A percentile compares a stretch with the other conserved stretches of the same genome.
Evolutionary conservation across 257 asterid species (phyloP).

Genomic region (Agastache rugosa): DNA sequence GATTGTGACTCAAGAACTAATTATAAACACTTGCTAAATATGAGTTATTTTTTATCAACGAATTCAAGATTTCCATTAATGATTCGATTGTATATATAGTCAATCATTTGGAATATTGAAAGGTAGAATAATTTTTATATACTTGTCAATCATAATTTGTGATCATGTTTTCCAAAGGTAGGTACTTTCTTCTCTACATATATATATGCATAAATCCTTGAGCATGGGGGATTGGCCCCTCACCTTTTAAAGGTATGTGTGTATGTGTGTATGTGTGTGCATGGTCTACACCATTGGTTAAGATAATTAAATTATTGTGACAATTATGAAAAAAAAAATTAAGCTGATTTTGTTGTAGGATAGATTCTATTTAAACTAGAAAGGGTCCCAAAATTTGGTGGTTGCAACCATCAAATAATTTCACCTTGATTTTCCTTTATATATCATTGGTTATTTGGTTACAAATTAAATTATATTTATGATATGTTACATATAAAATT

Average conservation of each 20-base stretch:
- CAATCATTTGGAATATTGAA: constrained; percentile 13
- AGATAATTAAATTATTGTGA: constrained; percentile 33
- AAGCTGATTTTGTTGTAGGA: constrained; percentile 26
- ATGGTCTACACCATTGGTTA: constrained; percentile 50
- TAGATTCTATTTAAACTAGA: constrained; percentile 25
- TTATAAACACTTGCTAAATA: background rate
- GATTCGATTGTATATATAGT: constrained; percentile 6
- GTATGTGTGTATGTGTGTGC: constrained; percentile 27
- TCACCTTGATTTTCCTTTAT: background rate
- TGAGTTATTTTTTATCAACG: background rate
- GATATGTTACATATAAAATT: background rate
- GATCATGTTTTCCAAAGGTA: constrained; percentile 34
- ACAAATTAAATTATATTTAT: background rate
- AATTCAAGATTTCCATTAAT: background rate
- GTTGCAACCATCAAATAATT: constrained; percentile 38
- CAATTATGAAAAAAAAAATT: constrained; percentile 38
- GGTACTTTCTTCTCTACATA: constrained; percentile 29
- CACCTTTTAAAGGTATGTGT: constrained; percentile 39
- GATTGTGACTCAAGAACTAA: constrained; percentile 26
- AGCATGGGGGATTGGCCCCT: constrained; percentile 43
- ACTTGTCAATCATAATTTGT: constrained; percentile 24
- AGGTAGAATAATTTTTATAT: background rate
- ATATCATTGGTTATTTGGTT: no score
- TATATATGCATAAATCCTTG: constrained; percentile 30
- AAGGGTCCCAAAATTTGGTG: constrained; percentile 46